These are phyloP conservation scores for Sporodiniella umbellata DNA, from an alignment of 371 early-diverging fungal genomes.

Conservation along the genomic window DNA sequence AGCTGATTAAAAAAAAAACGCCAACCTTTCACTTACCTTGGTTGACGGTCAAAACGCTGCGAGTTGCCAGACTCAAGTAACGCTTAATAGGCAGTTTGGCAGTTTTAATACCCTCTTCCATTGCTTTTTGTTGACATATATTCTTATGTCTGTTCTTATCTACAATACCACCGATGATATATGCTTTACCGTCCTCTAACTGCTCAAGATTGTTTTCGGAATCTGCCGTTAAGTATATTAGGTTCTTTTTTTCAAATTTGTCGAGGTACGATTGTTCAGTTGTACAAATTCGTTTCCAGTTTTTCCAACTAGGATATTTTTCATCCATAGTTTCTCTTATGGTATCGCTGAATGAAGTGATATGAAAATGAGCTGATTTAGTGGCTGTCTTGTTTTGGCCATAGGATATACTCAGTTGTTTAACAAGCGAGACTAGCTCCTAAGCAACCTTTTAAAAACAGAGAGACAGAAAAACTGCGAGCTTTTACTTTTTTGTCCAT, in stretches of 20 bases:
- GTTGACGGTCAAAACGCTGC: slow-evolving; percentile 90
- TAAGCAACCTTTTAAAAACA: background rate
- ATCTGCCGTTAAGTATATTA: slow-evolving; percentile 91
- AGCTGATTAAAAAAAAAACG: background rate
- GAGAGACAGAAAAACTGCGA: background rate
- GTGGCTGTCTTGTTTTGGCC: slow-evolving; percentile 53
- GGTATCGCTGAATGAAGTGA: slow-evolving; percentile 42
- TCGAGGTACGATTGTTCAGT: slow-evolving; percentile 35
- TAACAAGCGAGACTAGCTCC: slow-evolving; percentile 27
- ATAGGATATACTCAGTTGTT: slow-evolving; percentile 27
- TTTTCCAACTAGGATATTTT: slow-evolving; percentile 35
- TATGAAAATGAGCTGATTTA: slow-evolving; percentile 44
- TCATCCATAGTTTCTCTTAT: slow-evolving; percentile 33
- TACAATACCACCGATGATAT: slow-evolving; percentile 93
- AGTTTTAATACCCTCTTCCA: slow-evolving; percentile 64
- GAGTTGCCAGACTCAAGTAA: slow-evolving; percentile 69
- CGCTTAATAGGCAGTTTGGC: slow-evolving; percentile 86
- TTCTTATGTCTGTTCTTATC: slow-evolving; percentile 89
- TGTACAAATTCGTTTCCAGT: slow-evolving; percentile 36
- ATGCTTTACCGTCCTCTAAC: slow-evolving; percentile 70
- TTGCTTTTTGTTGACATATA: slow-evolving; percentile 78
- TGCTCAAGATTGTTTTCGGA: slow-evolving; percentile 66
- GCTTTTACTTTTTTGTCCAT: slow-evolving; percentile 78
- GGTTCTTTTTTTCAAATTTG: slow-evolving; percentile 40
- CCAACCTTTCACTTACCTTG: slow-evolving; percentile 56